These are phyloP conservation scores for Schizonepeta tenuifolia DNA, from an alignment of 257 asterid species.

Conservation along the genomic window DNA sequence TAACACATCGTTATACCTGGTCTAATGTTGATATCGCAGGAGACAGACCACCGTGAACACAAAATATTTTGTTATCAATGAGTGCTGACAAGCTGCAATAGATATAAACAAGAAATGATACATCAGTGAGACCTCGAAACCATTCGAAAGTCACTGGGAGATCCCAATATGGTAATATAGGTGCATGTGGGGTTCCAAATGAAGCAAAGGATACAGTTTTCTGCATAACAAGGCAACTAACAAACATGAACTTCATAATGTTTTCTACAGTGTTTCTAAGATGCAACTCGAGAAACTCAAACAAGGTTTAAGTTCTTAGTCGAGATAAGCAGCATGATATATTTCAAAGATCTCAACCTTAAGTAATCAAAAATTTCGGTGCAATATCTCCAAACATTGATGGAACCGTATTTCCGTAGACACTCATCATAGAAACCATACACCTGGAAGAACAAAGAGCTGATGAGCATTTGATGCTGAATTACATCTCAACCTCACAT, in stretches of 20 bases:
- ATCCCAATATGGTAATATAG: conserved; percentile 1
- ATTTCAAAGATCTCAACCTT: conserved; percentile 58
- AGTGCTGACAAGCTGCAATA: conserved; percentile 91
- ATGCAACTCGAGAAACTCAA: conserved; percentile 24
- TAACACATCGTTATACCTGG: conserved; percentile 59
- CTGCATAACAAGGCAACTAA: conserved; percentile 4
- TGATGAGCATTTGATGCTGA: conserved; percentile 22
- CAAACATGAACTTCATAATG: conserved; percentile 5
- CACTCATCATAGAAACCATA: conserved; percentile 99
- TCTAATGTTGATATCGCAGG: conserved; percentile 88
- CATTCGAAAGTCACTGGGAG: neutral
- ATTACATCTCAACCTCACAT: conserved; percentile 24
- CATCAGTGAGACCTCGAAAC: conserved; percentile 28
- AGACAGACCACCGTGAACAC: conserved; percentile 97
- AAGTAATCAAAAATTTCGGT: conserved; percentile 93
- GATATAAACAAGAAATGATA: conserved; percentile 31
- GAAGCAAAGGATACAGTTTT: conserved; percentile 11
- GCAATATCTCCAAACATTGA: conserved; percentile 99
- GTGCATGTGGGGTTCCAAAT: conserved; percentile 6
- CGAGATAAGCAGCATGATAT: conserved; percentile 21
- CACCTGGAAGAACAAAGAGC: conserved; percentile 57
- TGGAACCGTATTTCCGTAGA: conserved; percentile 90
- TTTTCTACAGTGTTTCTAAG: neutral
- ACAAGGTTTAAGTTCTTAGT: conserved; percentile 6
- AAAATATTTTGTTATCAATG: conserved; percentile 87